These are phyloP conservation scores for Gliomastix tumulicola DNA, from an alignment of 2,329 filamentous ascomycete genomes.

Conservation along the genomic window DNA sequence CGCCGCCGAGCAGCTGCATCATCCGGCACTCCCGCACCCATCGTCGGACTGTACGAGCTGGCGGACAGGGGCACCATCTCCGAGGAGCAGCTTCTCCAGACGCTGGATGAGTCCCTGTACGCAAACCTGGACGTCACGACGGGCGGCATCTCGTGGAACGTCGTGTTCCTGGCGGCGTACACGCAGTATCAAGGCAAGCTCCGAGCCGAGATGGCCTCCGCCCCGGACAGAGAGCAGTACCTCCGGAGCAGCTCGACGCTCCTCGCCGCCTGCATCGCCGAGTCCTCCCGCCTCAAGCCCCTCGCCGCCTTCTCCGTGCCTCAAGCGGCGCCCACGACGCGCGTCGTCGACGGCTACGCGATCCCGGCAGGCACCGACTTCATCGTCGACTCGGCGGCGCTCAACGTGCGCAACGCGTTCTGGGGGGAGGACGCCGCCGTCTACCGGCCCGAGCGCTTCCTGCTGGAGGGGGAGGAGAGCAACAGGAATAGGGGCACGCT, in stretches of 20 bases:
- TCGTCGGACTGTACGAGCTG: too few species aligned
- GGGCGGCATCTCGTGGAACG: slow-evolving; percentile 32
- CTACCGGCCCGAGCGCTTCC: slow-evolving; percentile 25
- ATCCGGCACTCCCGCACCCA: too few species aligned
- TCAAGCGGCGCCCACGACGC: too few species aligned
- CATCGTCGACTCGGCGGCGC: slow-evolving; percentile 31
- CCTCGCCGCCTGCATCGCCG: slow-evolving; percentile 25
- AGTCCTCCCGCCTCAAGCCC: slow-evolving; percentile 28
- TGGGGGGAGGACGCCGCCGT: slow-evolving; percentile 27
- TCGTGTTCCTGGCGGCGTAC: slow-evolving; percentile 30
- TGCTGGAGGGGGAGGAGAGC: slow-evolving; percentile 12
- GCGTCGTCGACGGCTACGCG: slow-evolving; percentile 23
- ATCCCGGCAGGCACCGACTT: slow-evolving; percentile 29
- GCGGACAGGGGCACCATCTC: too few species aligned
- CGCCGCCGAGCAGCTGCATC: too few species aligned
- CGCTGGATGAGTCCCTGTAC: slow-evolving; percentile 36
- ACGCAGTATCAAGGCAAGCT: slow-evolving; percentile 19
- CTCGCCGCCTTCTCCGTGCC: too few species aligned
- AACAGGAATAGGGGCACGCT: too few species aligned
- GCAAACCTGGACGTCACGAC: slow-evolving; percentile 39
- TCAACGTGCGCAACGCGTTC: slow-evolving; percentile 28
- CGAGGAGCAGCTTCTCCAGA: slow-evolving; percentile 31
- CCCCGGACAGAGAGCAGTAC: slow-evolving; percentile 13
- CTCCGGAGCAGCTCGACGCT: slow-evolving; percentile 13
- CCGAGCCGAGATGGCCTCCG: slow-evolving; percentile 14